Percentiles rank a stretch among this genome's conserved stretches.
Conservation (phyloP, 1,284 basidiomycete genomes). For the Malassezia restricta region DNA sequence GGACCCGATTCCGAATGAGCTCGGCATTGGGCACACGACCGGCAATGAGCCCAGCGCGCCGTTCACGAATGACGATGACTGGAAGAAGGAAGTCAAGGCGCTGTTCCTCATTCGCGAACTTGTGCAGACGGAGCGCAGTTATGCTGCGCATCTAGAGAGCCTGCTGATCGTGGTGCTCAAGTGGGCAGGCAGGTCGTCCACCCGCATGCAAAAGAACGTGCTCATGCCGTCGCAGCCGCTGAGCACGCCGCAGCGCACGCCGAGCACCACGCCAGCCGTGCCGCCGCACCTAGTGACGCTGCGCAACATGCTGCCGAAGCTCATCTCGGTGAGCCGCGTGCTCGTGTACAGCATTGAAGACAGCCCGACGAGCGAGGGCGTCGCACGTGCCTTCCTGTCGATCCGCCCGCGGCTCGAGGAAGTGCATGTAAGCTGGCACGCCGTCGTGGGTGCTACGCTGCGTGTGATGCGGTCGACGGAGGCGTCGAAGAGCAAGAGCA, state of each 20-base stretch:
- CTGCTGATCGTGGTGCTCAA: conserved; percentile 28
- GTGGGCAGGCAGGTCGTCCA: conserved; percentile 14
- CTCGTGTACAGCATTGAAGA: conserved; percentile 35
- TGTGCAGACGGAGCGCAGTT: conserved; percentile 41
- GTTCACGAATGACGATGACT: conserved; percentile 39
- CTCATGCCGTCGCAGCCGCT: conserved; percentile 13
- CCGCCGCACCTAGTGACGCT: conserved; percentile 29
- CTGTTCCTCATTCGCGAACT: conserved; percentile 43
- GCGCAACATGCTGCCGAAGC: conserved; percentile 32
- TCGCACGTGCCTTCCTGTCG: conserved; percentile 30
- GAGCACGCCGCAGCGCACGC: neutral
- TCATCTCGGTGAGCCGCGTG: conserved; percentile 39
- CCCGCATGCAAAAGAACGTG: conserved; percentile 13
- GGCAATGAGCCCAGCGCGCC: conserved; percentile 28
- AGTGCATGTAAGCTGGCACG: conserved; percentile 35
- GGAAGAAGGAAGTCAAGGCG: conserved; percentile 42
- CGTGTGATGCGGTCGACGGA: conserved; percentile 23
- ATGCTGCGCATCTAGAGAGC: conserved; percentile 33
- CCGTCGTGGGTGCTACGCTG: conserved; percentile 20
- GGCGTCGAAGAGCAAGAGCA: conserved; percentile 24
- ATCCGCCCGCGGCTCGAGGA: conserved; percentile 31
- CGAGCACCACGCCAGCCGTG: neutral
- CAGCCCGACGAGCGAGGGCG: conserved; percentile 36
- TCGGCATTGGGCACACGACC: conserved; percentile 29
- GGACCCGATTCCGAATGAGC: conserved; percentile 22